These are phyloP conservation scores for Metschnikowia sp. DNA, from an alignment of 805 yeast species.

Conservation along the genomic window DNA sequence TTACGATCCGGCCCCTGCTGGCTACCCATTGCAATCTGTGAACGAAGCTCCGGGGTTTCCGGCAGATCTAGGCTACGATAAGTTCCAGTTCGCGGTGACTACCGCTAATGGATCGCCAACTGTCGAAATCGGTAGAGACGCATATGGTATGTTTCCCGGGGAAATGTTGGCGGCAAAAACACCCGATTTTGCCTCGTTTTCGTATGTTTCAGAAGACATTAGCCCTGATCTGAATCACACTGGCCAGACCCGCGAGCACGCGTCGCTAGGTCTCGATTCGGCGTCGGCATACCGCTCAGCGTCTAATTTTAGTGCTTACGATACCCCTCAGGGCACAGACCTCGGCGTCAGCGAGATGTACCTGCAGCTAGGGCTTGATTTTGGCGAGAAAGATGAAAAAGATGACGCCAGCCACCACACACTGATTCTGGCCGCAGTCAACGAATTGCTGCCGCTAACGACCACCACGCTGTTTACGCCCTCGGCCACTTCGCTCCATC, in stretches of 20 bases:
- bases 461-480: slow-evolving; percentile 44
- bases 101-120: too few relatives aligned
- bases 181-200: not conserved
- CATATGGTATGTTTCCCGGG: not conserved
- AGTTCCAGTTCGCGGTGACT: slow-evolving; percentile 2
- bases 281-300: not conserved
- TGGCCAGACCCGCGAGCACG: not conserved
- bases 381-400: not conserved
- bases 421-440: slow-evolving; percentile 11
- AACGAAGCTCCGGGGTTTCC: not conserved
- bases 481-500: slow-evolving; percentile 38
- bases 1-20: not conserved
- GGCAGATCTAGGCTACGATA: not conserved
- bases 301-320: not conserved
- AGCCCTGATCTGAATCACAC: slow-evolving; percentile 2
- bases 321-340: not conserved
- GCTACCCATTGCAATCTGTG: too few relatives aligned
- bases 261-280: not conserved
- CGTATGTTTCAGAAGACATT: slow-evolving; percentile 1
- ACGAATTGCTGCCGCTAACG: slow-evolving; percentile 40
- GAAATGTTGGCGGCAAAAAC: not conserved
- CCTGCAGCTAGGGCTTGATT: not conserved
- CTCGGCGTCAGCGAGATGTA: not conserved
- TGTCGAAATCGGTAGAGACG: not conserved
- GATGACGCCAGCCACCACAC: slow-evolving; percentile 14